phyloP scores from a whole-genome alignment of 176 grass and related monocot species.

The Zoysia japonica region DNA sequence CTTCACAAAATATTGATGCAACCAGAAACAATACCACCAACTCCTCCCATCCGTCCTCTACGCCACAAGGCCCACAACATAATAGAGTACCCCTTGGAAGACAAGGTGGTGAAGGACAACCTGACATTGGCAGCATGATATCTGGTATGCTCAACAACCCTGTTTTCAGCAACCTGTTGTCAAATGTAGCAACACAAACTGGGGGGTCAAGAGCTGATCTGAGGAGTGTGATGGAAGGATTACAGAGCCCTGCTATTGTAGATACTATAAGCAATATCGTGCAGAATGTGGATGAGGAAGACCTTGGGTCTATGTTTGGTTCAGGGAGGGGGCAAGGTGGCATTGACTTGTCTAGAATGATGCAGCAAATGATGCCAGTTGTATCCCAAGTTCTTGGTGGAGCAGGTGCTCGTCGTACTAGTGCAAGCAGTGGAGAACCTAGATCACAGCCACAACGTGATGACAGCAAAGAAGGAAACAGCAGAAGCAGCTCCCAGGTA shows the following conservation, averaged over 20 bases:
- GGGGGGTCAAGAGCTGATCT: slow-evolving; percentile 59
- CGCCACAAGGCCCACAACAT: neutral
- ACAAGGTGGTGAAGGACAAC: slow-evolving; percentile 45
- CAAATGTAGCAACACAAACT: slow-evolving; percentile 64
- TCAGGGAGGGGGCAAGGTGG: slow-evolving; percentile 56
- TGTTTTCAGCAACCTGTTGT: slow-evolving; percentile 60
- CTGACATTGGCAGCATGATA: slow-evolving; percentile 70
- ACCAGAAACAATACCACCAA: slow-evolving; percentile 13
- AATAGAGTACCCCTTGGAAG: slow-evolving; percentile 35
- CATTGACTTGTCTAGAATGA: slow-evolving; percentile 82
- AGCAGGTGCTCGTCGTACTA: slow-evolving; percentile 20
- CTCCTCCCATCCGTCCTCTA: slow-evolving; percentile 34
- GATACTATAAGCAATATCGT: slow-evolving; percentile 67
- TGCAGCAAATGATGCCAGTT: slow-evolving; percentile 92
- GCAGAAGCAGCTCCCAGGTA: slow-evolving; percentile 45
- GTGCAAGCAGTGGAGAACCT: slow-evolving; percentile 37
- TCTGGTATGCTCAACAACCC: slow-evolving; percentile 69
- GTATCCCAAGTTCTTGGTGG: slow-evolving; percentile 79
- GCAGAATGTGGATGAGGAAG: slow-evolving; percentile 68
- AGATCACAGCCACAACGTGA: slow-evolving; percentile 21
- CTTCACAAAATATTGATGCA: slow-evolving; percentile 42
- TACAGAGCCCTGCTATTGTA: slow-evolving; percentile 60
- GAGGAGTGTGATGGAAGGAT: slow-evolving; percentile 75
- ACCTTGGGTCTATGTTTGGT: slow-evolving; percentile 47
- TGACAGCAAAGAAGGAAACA: slow-evolving; percentile 25